Percentiles rank a stretch among this genome's conserved stretches.
phyloP scores from a whole-genome alignment of 1,284 basidiomycete species.

The Abortiporus biennis region DNA sequence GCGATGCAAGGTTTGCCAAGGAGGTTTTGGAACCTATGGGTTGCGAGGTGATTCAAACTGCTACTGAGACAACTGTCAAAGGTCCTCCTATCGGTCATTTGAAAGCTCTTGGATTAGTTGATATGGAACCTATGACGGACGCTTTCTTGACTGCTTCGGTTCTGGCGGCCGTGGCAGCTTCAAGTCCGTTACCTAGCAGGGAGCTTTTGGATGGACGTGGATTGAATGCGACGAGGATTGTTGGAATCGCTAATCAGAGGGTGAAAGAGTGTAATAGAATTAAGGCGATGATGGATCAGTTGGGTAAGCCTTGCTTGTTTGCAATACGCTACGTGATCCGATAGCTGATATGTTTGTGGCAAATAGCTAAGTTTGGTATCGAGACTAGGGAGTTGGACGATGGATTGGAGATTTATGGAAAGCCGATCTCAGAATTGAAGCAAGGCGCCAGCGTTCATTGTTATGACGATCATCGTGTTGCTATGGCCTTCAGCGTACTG shows the following conservation, averaged over 20 bases:
- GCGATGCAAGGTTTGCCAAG: conserved; percentile 93
- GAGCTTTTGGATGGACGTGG: conserved; percentile 25
- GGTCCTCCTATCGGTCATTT: conserved; percentile 83
- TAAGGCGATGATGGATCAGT: conserved; percentile 92
- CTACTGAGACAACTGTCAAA: conserved; percentile 85
- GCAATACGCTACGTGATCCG: background rate
- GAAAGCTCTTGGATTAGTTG: conserved; percentile 80
- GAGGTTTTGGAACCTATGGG: conserved; percentile 95
- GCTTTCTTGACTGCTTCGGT: conserved; percentile 95
- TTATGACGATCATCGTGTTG: conserved; percentile 98
- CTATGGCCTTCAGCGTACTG: conserved; percentile 96
- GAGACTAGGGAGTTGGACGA: conserved; percentile 90
- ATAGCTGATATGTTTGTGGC: conserved; percentile 8
- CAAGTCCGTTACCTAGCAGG: conserved; percentile 35
- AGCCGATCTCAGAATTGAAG: conserved; percentile 56
- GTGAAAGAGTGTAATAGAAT: conserved; percentile 99
- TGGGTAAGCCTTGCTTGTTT: conserved; percentile 47
- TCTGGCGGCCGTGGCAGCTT: conserved; percentile 80
- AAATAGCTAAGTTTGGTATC: conserved; percentile 88
- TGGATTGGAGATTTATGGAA: conserved; percentile 88
- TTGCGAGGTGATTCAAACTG: conserved; percentile 85
- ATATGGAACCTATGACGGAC: conserved; percentile 99
- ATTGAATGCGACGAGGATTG: conserved; percentile 67
- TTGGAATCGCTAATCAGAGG: conserved; percentile 96
- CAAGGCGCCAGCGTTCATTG: conserved; percentile 80